Base-by-base conservation (phyloP, 2,329 filamentous ascomycete species). In the Emmonsia crescens region DNA sequence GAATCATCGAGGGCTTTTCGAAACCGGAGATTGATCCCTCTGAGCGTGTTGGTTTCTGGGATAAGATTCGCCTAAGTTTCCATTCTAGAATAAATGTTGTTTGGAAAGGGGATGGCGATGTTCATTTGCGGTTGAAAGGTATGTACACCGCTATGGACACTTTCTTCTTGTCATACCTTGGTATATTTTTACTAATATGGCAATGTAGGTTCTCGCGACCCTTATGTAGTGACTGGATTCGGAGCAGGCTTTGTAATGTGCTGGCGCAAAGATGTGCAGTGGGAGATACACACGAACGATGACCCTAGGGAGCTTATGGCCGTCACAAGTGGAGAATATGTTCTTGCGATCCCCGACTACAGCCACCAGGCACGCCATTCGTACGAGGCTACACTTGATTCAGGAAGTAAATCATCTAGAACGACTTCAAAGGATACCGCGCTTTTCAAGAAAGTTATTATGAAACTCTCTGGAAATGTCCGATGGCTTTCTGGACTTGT, bases 201-300 rank as follows among this genome's bases (percentile, higher is more conserved):
- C 9, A 49, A 57, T 5, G 19, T 60, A 80, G 83, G 85, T 46
- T 86, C 92, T 60, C 85, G 95, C 61, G 93, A 99, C 75, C 94
- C 94, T 1, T 99, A 99, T 72, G 84, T 89, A 63, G 87, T 99
- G 52, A 96, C 91, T 46, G 92, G 93, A 9, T 88, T 93, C 67
- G 94, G 94, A 46, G 92, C 92, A 40, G 94, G 94, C 4, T 96
- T 99, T 71, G 84, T 97, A 51, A 96, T 99, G 91, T 97, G 95
- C 73, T 99, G 93, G 93, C 88, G 94, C 59, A 95, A 91, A 69
- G 89, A 96, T 73, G 92, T 99, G 44, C 85, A 84, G 64, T 95
- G 91, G 85, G 88, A 87, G 63, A 85, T 99, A 59, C 89, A 92
- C 62, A 85, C 87, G 59, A 87, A 91, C 59, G 86, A 95, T 67